Conservation (phyloP, 345 rosid species). For the Excoecaria agallocha region DNA sequence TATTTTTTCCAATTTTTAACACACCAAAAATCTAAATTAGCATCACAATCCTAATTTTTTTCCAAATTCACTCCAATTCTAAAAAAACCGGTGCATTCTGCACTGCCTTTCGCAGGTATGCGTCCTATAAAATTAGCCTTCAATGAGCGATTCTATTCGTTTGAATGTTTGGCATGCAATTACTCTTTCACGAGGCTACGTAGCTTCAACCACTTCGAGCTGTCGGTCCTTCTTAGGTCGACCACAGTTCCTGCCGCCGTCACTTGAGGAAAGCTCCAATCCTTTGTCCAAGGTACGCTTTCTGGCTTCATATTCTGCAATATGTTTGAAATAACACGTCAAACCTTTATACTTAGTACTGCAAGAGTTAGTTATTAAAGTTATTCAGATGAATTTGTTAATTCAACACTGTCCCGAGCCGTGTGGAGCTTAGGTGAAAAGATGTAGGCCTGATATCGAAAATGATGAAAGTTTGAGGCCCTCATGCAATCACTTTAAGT, state of each 20-base stretch:
- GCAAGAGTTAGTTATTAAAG: not conserved
- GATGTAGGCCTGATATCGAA: not conserved
- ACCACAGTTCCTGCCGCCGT: conserved; percentile 53
- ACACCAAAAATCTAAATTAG: too few relatives aligned
- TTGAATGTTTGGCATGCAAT: not conserved
- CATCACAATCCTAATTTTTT: too few relatives aligned
- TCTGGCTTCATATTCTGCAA: conserved; percentile 64
- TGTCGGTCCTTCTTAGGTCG: conserved; percentile 56
- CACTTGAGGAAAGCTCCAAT: conserved; percentile 58
- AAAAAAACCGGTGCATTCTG: not conserved
- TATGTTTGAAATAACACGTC: conserved; percentile 1
- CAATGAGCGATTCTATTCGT: not conserved
- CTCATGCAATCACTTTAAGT: too few relatives aligned
- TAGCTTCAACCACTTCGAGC: conserved; percentile 25
- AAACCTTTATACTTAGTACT: not conserved
- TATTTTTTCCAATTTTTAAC: too few relatives aligned
- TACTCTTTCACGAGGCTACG: not conserved
- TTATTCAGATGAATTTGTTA: not conserved
- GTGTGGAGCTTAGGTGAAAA: not conserved
- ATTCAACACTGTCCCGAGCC: not conserved
- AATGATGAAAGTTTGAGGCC: too few relatives aligned
- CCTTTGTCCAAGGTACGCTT: conserved; percentile 67
- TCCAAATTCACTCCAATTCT: too few relatives aligned
- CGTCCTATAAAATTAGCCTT: not conserved
- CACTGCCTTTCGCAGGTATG: not conserved